phyloP scores from a whole-genome alignment of 441 rosid species.

The Gossypium davidsonii region DNA sequence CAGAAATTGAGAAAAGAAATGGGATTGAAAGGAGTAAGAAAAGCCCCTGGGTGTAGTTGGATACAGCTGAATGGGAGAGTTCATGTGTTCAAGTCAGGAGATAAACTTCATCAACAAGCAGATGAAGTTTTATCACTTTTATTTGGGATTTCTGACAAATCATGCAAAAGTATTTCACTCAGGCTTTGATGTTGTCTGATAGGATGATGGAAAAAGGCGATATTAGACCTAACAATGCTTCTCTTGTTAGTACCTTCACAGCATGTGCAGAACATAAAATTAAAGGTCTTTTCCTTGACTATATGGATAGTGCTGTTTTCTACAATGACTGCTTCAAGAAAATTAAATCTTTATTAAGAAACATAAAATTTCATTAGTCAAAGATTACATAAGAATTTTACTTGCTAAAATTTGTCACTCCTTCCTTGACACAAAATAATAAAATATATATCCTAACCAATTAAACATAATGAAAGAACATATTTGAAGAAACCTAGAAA shows the following conservation, averaged over 20 bases:
- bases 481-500: background rate
- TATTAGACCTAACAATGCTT: slow-evolving; percentile 34
- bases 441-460: slow-evolving; percentile 3
- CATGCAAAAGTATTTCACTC: slow-evolving; percentile 13
- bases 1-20: slow-evolving; percentile 58
- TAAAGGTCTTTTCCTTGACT: slow-evolving; percentile 3
- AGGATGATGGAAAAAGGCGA: slow-evolving; percentile 26
- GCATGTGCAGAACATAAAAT: slow-evolving; percentile 24
- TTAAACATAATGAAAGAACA: slow-evolving; percentile 12
- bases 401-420: background rate
- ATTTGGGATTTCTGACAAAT: slow-evolving; percentile 22
- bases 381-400: slow-evolving; percentile 18
- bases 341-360: slow-evolving; percentile 4
- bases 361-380: slow-evolving; percentile 1
- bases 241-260: slow-evolving; percentile 35
- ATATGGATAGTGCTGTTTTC: background rate
- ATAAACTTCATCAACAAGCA: slow-evolving; percentile 32
- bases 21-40: slow-evolving; percentile 66
- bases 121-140: slow-evolving; percentile 33
- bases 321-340: background rate
- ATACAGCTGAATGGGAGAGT: slow-evolving; percentile 44
- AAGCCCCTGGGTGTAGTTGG: slow-evolving; percentile 85
- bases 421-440: background rate
- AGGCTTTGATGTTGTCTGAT: slow-evolving; percentile 28
- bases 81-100: slow-evolving; percentile 55